These are phyloP conservation scores for Leccinum pachyderme DNA, from an alignment of 1,284 basidiomycete genomes.

Conservation along the genomic window DNA sequence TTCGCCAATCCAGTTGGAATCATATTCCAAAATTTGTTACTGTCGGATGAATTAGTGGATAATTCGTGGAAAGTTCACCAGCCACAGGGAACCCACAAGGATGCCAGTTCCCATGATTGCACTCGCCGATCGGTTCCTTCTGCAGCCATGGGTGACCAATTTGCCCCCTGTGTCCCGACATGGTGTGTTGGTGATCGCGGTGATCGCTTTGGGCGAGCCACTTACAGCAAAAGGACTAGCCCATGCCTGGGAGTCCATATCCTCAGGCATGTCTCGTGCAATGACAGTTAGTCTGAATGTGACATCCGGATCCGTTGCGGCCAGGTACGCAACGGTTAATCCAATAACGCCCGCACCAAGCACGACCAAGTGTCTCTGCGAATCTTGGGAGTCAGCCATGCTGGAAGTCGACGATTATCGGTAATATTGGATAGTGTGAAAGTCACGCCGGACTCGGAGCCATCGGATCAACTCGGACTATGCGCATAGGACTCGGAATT, in stretches of 20 bases:
- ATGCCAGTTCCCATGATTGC: slow-evolving; percentile 43
- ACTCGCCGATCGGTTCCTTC: slow-evolving; percentile 38
- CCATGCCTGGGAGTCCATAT: slow-evolving; percentile 57
- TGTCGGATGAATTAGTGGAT: slow-evolving; percentile 24
- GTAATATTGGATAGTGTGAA: background rate
- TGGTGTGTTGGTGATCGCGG: background rate
- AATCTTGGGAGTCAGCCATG: slow-evolving; percentile 15
- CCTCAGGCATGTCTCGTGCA: slow-evolving; percentile 66
- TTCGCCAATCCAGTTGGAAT: slow-evolving; percentile 47
- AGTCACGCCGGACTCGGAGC: background rate
- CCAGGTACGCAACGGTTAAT: slow-evolving; percentile 43
- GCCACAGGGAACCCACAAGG: slow-evolving; percentile 39
- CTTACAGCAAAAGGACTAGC: slow-evolving; percentile 71
- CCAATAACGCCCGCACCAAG: slow-evolving; percentile 56
- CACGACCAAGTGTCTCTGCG: slow-evolving; percentile 37
- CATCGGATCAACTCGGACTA: slow-evolving; percentile 5
- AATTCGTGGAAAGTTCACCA: background rate
- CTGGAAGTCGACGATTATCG: background rate
- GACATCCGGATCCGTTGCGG: slow-evolving; percentile 26
- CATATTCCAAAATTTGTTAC: slow-evolving; percentile 49
- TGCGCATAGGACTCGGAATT: background rate
- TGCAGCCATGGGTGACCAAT: slow-evolving; percentile 66
- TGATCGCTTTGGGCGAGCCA: slow-evolving; percentile 9
- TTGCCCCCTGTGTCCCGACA: slow-evolving; percentile 48
- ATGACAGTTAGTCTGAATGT: slow-evolving; percentile 53